A percentile compares a stretch with the other conserved stretches of the same genome.
phyloP scores from a whole-genome alignment of 176 grass and related monocot species.

The Cenchrus fungigraminus region DNA sequence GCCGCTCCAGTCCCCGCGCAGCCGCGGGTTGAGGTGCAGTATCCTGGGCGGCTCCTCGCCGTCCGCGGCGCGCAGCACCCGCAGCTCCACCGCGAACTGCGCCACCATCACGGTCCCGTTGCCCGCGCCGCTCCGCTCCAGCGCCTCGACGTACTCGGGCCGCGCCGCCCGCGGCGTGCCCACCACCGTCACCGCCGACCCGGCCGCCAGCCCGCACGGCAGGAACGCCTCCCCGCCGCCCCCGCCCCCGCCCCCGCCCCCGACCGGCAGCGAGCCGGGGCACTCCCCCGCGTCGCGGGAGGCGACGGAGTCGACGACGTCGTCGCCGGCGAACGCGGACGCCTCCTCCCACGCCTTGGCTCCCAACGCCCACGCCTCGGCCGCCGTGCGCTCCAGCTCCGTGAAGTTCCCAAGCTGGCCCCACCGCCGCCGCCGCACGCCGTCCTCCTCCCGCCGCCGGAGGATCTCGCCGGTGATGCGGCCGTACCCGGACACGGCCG shows the following conservation, averaged over 20 bases:
- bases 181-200: constrained; percentile 83
- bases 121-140: constrained; percentile 53
- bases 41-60: constrained; percentile 92
- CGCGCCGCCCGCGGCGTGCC: constrained; percentile 57
- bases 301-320: constrained; percentile 43
- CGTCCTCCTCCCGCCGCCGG: constrained; percentile 25
- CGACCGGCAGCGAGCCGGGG: constrained; percentile 50
- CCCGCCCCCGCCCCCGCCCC: neutral
- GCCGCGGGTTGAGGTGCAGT: constrained; percentile 85
- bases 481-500: constrained; percentile 51
- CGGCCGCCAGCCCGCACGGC: constrained; percentile 73
- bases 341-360: constrained; percentile 72
- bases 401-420: constrained; percentile 62
- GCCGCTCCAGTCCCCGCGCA: constrained; percentile 83
- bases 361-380: constrained; percentile 72
- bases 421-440: constrained; percentile 36
- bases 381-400: constrained; percentile 75
- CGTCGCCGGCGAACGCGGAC: constrained; percentile 52
- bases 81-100: constrained; percentile 89
- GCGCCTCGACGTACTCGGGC: constrained; percentile 64
- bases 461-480: constrained; percentile 76
- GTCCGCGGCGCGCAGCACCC: constrained; percentile 63
- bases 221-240: constrained; percentile 44
- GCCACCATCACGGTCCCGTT: constrained; percentile 85
- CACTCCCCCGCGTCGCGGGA: constrained; percentile 46